These are phyloP conservation scores for Pyrenochaeta sp. DNA, from an alignment of 2,329 filamentous ascomycete genomes.

Conservation along the genomic window DNA sequence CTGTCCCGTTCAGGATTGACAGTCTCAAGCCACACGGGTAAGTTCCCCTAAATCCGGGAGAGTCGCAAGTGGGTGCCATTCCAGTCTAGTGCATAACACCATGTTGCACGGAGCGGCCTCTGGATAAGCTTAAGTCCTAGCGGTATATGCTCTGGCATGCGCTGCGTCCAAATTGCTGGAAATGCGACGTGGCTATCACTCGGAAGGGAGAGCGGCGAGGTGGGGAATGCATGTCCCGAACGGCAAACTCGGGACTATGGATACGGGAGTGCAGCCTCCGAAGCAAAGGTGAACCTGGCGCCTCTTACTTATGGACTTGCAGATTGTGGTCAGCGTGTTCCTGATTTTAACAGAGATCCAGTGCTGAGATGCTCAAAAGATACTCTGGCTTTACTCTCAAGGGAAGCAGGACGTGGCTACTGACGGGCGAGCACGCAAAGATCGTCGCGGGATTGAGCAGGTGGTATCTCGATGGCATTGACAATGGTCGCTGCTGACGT, in stretches of 20 bases:
- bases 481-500: background rate
- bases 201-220: background rate
- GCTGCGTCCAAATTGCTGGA: background rate
- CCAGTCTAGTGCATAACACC: background rate
- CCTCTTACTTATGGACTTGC: background rate
- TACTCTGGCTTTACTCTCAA: background rate
- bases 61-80: background rate
- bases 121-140: background rate
- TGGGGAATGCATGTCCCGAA: background rate
- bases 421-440: background rate
- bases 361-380: background rate
- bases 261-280: background rate
- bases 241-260: background rate
- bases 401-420: background rate
- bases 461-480: background rate
- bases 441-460: background rate
- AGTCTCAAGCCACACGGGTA: background rate
- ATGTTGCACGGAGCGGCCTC: background rate
- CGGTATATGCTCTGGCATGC: background rate
- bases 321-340: background rate
- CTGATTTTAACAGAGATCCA: background rate
- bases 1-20: background rate
- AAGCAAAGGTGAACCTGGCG: background rate
- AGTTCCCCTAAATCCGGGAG: too few species aligned
- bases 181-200: background rate